These are phyloP conservation scores for Misopates orontium DNA, from an alignment of 257 asterid genomes.

Conservation along the genomic window DNA sequence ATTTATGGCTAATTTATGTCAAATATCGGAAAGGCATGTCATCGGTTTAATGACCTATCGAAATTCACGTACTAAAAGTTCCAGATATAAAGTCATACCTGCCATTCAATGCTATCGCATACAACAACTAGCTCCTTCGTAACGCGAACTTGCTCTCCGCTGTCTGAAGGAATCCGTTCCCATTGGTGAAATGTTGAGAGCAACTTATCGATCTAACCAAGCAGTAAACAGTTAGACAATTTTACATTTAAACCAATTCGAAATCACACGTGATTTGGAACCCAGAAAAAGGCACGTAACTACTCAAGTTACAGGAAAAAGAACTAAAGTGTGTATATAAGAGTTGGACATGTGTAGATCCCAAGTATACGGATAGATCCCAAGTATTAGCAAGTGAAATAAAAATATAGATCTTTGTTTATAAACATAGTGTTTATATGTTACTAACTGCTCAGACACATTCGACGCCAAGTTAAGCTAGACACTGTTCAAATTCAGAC, in stretches of 20 bases:
- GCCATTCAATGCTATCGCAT: slow-evolving; percentile 95
- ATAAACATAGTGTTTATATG: background rate
- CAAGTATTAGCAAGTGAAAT: slow-evolving; percentile 17
- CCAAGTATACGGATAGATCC: background rate
- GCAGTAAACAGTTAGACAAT: slow-evolving; percentile 25
- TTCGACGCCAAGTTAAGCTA: background rate
- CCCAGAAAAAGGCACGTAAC: too few relatives aligned
- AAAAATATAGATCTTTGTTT: slow-evolving; percentile 6
- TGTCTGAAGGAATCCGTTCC: slow-evolving; percentile 66
- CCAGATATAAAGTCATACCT: slow-evolving; percentile 54
- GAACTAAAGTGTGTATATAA: slow-evolving; percentile 10
- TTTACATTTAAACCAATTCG: slow-evolving; percentile 11
- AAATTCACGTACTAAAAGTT: slow-evolving; percentile 11
- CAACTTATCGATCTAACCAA: slow-evolving; percentile 81
- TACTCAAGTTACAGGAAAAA: background rate
- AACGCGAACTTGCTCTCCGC: slow-evolving; percentile 61
- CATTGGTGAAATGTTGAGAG: slow-evolving; percentile 75
- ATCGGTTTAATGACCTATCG: slow-evolving; percentile 8
- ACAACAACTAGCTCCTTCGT: slow-evolving; percentile 75
- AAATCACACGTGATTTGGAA: background rate
- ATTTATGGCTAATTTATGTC: slow-evolving; percentile 1
- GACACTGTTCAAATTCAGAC: slow-evolving; percentile 18
- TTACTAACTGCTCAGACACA: slow-evolving; percentile 8
- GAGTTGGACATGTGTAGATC: slow-evolving; percentile 12
- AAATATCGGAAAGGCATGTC: slow-evolving; percentile 12